These are phyloP conservation scores for Craterostigma plantagineum DNA, from an alignment of 257 asterid species.

Conservation along the genomic window DNA sequence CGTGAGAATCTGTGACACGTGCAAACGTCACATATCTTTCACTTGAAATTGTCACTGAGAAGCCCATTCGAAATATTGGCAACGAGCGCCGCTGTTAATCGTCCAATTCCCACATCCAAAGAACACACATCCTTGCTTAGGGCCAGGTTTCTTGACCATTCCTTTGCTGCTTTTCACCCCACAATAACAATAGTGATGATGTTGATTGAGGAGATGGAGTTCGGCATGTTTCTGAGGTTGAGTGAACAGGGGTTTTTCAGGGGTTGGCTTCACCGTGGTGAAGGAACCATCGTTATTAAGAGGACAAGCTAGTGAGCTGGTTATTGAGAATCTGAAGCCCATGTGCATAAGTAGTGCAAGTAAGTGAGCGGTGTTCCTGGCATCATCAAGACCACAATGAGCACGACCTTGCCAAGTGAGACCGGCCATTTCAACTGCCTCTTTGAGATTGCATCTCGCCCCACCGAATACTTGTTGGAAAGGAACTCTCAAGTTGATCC, in stretches of 20 bases:
- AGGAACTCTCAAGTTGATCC: slow-evolving; percentile 86
- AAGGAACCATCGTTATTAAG: slow-evolving; percentile 17
- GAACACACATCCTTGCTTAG: slow-evolving; percentile 63
- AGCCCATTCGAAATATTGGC: slow-evolving; percentile 70
- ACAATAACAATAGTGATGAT: slow-evolving; percentile 42
- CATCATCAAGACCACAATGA: slow-evolving; percentile 89
- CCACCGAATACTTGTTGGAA: slow-evolving; percentile 64
- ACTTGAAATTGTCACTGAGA: slow-evolving; percentile 30
- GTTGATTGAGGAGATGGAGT: slow-evolving; percentile 18
- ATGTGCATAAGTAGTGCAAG: slow-evolving; percentile 44
- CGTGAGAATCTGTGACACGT: too few species aligned
- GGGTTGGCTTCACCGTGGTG: slow-evolving; percentile 24
- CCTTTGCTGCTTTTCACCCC: slow-evolving; percentile 67
- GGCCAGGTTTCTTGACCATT: slow-evolving; percentile 59
- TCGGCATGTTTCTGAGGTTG: slow-evolving; percentile 31
- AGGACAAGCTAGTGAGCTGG: slow-evolving; percentile 41
- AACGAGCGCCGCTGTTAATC: slow-evolving; percentile 66
- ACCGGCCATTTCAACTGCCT: slow-evolving; percentile 80
- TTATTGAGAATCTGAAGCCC: slow-evolving; percentile 58
- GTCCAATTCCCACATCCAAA: slow-evolving; percentile 86
- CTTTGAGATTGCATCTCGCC: slow-evolving; percentile 56
- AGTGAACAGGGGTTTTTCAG: slow-evolving; percentile 21
- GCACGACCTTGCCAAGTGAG: slow-evolving; percentile 85
- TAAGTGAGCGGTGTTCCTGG: slow-evolving; percentile 73
- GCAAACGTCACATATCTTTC: too few species aligned